Base-by-base conservation (phyloP, 805 yeast species). In the Metschnikowia similis region DNA sequence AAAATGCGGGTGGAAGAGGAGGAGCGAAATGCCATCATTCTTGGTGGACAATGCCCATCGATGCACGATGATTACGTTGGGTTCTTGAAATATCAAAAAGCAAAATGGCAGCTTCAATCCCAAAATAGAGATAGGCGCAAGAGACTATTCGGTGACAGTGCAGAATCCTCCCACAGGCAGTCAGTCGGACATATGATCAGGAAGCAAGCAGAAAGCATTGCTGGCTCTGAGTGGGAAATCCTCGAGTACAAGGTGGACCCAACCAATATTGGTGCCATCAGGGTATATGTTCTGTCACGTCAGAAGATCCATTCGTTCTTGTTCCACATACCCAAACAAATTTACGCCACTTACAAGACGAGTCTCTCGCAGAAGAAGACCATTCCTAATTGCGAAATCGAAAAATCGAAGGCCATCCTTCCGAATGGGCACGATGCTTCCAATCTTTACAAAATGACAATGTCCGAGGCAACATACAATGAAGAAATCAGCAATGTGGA, bases 81-180 rank as follows among this genome's bases (percentile, higher is more conserved):
- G 0, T 87, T 86, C 71, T 71, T 94, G 51, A 68, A 70, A 30
- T 87, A 87, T 60, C 92, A 87, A 66, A 90, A 92, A 65, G 77
- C 82, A n/a, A 88, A 88, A 62, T 94, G 99, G 99, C 80, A 71
- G 44, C 71, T 82, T 10, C 96, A 89, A 63, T 77, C 79, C n/a
- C 80, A 80, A 53, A 86, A 85, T 52, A 77, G 89, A 57, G 78
- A 76, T 48, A 80, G 95, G 60, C 78, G 97, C 61, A 76, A 76
- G 48, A 84, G 82, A 55, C 66, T 95, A 27, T 92, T 94, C 72
- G 99, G 99, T 35, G 73, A 75, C 30, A 71, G 77, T 6, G 67
- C 75, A 1, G 79, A 72, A 28, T 63, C 82, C 2, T 70, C 83
- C 2, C 80, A 75, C 50, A 72, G 88, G 56, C 75, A 84, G 13